Evolutionary conservation across 305 asterid genomes (phyloP).

Genomic region (Galium porrigens): DNA sequence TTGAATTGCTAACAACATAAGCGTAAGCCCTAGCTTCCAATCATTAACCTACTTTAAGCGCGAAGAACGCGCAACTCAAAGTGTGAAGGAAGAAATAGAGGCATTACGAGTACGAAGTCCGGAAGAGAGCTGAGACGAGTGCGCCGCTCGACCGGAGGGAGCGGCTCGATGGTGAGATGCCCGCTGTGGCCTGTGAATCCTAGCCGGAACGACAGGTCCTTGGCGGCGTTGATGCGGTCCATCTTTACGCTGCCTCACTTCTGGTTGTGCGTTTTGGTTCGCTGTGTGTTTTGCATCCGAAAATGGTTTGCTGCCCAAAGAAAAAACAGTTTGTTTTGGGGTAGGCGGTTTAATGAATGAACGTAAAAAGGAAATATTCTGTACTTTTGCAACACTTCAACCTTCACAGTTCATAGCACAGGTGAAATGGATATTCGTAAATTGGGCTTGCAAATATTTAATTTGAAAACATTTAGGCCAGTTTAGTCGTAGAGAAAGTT

Average conservation of each 20-base stretch:
- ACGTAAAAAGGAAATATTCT: not conserved
- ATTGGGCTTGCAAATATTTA: no score
- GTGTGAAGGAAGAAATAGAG: not conserved
- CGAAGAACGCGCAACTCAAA: not conserved
- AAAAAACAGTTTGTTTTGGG: not conserved
- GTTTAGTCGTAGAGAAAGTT: no score
- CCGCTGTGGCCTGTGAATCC: slow-evolving; percentile 88
- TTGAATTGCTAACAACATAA: not conserved
- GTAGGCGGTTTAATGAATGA: not conserved
- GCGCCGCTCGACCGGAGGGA: slow-evolving; percentile 61
- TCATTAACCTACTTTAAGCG: not conserved
- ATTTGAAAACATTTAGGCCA: no score
- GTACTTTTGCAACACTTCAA: not conserved
- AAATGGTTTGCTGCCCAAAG: not conserved
- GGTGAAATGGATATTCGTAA: not conserved
- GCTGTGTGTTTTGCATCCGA: not conserved
- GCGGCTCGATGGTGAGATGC: slow-evolving; percentile 67
- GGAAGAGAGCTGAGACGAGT: slow-evolving; percentile 50
- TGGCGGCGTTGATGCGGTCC: slow-evolving; percentile 57
- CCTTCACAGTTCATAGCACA: not conserved
- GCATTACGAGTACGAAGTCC: slow-evolving; percentile 65
- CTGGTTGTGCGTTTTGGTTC: not conserved
- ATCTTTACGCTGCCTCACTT: slow-evolving; percentile 18
- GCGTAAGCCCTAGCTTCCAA: slow-evolving; percentile 1
- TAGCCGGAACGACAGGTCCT: slow-evolving; percentile 59